These are phyloP conservation scores for Haplosporangium sp. DNA, from an alignment of 371 early-diverging fungal genomes.

Conservation along the genomic window DNA sequence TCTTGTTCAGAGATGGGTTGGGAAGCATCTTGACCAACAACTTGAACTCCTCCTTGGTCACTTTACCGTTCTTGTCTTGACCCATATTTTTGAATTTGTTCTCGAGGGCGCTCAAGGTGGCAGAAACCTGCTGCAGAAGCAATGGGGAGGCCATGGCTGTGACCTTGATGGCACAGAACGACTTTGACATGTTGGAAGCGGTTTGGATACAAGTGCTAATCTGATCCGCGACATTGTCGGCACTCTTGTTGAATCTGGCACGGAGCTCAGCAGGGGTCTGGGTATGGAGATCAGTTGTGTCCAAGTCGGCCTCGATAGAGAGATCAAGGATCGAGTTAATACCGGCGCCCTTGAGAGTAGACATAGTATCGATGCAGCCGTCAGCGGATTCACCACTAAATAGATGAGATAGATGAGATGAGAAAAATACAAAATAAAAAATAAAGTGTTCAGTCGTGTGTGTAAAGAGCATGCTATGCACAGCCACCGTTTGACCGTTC, in stretches of 20 bases:
- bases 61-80: slow-evolving; percentile 60
- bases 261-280: slow-evolving; percentile 57
- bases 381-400: slow-evolving; percentile 84
- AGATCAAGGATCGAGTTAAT: slow-evolving; percentile 92
- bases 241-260: slow-evolving; percentile 56
- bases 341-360: slow-evolving; percentile 67
- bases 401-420: too few species aligned
- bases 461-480: too few species aligned
- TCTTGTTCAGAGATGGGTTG: slow-evolving; percentile 43
- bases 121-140: slow-evolving; percentile 79
- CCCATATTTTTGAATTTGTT: slow-evolving; percentile 59
- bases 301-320: slow-evolving; percentile 90
- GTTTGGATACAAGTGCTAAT: slow-evolving; percentile 76
- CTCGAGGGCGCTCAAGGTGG: slow-evolving; percentile 58
- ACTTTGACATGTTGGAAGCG: slow-evolving; percentile 69
- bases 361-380: slow-evolving; percentile 90
- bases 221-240: slow-evolving; percentile 73
- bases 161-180: slow-evolving; percentile 90
- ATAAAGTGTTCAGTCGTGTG: background rate
- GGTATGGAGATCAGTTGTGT: slow-evolving; percentile 58
- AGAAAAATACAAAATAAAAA: background rate
- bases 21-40: slow-evolving; percentile 57
- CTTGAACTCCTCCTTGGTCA: slow-evolving; percentile 54
- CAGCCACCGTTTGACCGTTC: too few species aligned
- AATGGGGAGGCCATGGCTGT: slow-evolving; percentile 87